These are phyloP conservation scores for Candida sp. DNA, from an alignment of 1,139 yeast genomes.

Conservation along the genomic window DNA sequence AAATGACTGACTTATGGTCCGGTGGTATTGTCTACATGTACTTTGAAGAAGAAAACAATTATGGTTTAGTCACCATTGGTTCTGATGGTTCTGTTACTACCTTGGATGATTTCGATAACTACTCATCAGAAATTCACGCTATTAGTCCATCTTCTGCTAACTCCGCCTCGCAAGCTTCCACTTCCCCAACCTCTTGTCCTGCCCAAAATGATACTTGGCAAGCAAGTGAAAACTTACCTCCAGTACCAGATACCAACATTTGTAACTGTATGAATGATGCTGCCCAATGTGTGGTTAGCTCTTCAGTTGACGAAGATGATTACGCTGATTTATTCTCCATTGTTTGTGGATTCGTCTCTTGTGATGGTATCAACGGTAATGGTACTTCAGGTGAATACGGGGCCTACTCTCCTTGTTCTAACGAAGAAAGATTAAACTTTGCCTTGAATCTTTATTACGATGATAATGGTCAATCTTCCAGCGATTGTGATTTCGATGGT, in stretches of 20 bases:
- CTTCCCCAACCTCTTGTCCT: conserved; percentile 47
- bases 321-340: conserved; percentile 52
- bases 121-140: conserved; percentile 56
- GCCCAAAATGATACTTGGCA: conserved; percentile 46
- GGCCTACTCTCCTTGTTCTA: conserved; percentile 55
- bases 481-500: conserved; percentile 70
- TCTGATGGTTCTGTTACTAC: conserved; percentile 37
- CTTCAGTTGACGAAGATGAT: conserved; percentile 40
- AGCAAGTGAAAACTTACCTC: conserved; percentile 58
- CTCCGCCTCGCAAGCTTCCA: conserved; percentile 19
- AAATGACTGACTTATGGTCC: conserved; percentile 83
- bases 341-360: conserved; percentile 48
- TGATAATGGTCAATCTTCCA: conserved; percentile 34
- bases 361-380: conserved; percentile 54
- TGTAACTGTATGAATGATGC: conserved; percentile 56
- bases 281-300: conserved; percentile 48
- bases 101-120: conserved; percentile 44
- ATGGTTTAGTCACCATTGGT: conserved; percentile 67
- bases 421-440: conserved; percentile 60
- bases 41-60: conserved; percentile 76
- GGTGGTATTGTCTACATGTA: conserved; percentile 93
- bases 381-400: conserved; percentile 64
- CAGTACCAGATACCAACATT: conserved; percentile 59
- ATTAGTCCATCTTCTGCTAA: conserved; percentile 42
- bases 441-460: conserved; percentile 58